Evolutionary conservation across 208 protist genomes (phyloP), one percentile per base, ranked within the genome.

Genomic region (Leishmania gerbilli): DNA sequence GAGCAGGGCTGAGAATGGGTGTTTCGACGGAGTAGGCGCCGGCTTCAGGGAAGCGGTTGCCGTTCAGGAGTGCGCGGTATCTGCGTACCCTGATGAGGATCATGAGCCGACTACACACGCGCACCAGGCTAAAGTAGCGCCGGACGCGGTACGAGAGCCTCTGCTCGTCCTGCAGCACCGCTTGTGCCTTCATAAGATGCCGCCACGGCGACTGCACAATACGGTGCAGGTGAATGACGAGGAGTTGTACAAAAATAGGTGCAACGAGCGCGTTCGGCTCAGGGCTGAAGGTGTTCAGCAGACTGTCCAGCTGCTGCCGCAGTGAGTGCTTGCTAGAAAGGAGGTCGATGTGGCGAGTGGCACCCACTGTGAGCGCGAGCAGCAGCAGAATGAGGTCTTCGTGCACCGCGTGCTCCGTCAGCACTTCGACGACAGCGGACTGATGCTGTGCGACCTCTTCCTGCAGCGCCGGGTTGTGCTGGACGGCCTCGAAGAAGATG

Each of bases 351-450:
- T 89, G 81, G 19, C 84, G 84, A 2, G 64, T 77, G 1, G 86
- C 88, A 15, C 92, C 91, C 64, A 97, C 78, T 65, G 88, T 90
- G 24, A 92, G 69, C 40, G 88, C 80, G 27, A 97, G 83, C 53
- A 97, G 69, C 64, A 97, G 79, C 42, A 97, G 78, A 56, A 94
- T 71, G 34, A 97, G 79, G 53, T 97, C 94, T 27, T 92, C 89
- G 87, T 93, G 88, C 24, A 87, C 83, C 72, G 87, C 82, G 80
- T 97, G 92, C 64, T 84, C 82, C 31, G 77, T 76, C 42, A 97
- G 86, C 0, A 82, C 88, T n/a, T 92, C 88, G 37, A 95, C 86
- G 79, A 97, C 76, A 37, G 88, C 84, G 1, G 88, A 68, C 58
- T 93, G 90, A 79, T 95, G 79, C 49, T 86, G 71, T 71, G 83